Base-by-base conservation (phyloP, 2,329 filamentous ascomycete genomes). In the Penicillium paneum region DNA sequence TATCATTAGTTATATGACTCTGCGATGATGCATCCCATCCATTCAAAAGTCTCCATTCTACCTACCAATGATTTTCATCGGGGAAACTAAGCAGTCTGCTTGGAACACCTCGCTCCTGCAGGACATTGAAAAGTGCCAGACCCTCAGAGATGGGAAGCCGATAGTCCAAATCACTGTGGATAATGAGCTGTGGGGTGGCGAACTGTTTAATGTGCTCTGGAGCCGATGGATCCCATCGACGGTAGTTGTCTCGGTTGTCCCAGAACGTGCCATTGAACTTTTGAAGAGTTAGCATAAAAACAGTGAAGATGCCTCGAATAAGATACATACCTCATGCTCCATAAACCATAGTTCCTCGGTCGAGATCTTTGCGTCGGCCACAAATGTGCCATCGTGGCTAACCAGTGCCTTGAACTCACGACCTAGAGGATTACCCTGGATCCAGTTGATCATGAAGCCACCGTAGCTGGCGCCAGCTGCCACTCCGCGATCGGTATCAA, bases 111-210 rank as follows among this genome's bases (percentile, higher is more conserved):
- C 83, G 81, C 4, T 83, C 82, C 72, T 95, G 91, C 28, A 95
- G 76, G 11, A 90, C 83, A 63, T 94, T 93, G 78, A 94, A 95
- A 56, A 90, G 84, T 7, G 87, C 82, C 46, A 95, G 69, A 0
- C 90, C 90, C 69, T 96, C 91, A 0, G 86, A 83, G 29, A 96
- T 84, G 3, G 90, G 85, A 13, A 96, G 78, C n/a, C 91, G 83
- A 70, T 92, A 96, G 71, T 96, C 92, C 35, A 90, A 80, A 64
- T 91, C 89, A 68, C 83, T 91, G 73, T 97, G 92, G 57, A 96
- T 88, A 50, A 93, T 83, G 58, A 97, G 80, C 71, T 91, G 85
- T 0, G 92, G 92, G 1, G 91, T 96, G 0, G 80, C 77, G 88
- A 90, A 96, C 59, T 90, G 79, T 41, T 80, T 75, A 56, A 83